Percentiles rank a stretch among this genome's conserved stretches.
These are phyloP conservation scores for Nicotiana tomentosiformis DNA, from an alignment of 257 asterid species.

Conservation along the genomic window DNA sequence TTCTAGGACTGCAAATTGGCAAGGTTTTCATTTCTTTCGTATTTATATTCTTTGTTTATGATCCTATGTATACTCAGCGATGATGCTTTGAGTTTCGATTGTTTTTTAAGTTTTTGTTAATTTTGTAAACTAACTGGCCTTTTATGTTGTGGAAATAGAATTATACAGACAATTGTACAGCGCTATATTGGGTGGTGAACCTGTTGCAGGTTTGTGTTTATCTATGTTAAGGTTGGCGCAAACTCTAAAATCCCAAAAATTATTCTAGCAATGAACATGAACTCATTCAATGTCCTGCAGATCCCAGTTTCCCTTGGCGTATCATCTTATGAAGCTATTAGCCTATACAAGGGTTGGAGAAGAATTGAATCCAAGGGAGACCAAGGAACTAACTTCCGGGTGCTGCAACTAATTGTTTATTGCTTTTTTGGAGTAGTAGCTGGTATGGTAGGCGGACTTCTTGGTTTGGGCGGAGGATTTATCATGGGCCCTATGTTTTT, in stretches of 20 bases:
- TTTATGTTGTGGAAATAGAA: slow-evolving; percentile 43
- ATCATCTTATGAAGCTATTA: slow-evolving; percentile 55
- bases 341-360: slow-evolving; percentile 84
- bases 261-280: neutral
- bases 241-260: neutral
- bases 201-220: slow-evolving; percentile 64
- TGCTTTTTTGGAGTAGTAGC: slow-evolving; percentile 76
- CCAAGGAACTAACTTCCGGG: slow-evolving; percentile 47
- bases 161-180: slow-evolving; percentile 54
- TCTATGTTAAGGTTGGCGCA: neutral
- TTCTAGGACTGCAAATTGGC: slow-evolving; percentile 64
- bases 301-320: slow-evolving; percentile 77
- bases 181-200: slow-evolving; percentile 78
- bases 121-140: slow-evolving; percentile 13
- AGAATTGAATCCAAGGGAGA: slow-evolving; percentile 79
- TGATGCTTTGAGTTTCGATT: neutral
- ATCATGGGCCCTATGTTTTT: slow-evolving; percentile 51
- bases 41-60: neutral
- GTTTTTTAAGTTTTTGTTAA: neutral
- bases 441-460: slow-evolving; percentile 91
- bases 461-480: slow-evolving; percentile 98
- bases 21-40: slow-evolving; percentile 46
- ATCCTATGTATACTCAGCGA: neutral
- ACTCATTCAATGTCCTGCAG: slow-evolving; percentile 29
- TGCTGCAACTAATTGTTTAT: slow-evolving; percentile 54